phyloP scores from a whole-genome alignment of 1,284 basidiomycete genomes.

The Leccinum fallax region DNA sequence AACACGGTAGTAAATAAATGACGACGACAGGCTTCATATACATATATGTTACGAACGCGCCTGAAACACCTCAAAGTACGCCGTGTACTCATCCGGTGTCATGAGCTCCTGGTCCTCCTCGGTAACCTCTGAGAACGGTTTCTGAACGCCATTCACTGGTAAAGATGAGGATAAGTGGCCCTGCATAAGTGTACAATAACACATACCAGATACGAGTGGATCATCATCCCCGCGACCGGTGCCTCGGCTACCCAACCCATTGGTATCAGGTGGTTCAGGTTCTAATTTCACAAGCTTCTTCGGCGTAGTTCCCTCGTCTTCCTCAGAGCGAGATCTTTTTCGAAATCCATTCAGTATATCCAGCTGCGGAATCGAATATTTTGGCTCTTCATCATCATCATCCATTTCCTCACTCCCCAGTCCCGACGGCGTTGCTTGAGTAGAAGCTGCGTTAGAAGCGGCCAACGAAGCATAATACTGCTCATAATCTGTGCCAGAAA shows the following conservation, averaged over 20 bases:
- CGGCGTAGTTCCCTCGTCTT: conserved; percentile 51
- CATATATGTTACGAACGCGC: conserved; percentile 31
- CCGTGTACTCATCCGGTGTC: conserved; percentile 84
- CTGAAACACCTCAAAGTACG: conserved; percentile 69
- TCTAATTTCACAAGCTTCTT: conserved; percentile 52
- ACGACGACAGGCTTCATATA: not conserved
- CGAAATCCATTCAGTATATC: conserved; percentile 68
- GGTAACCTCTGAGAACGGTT: conserved; percentile 71
- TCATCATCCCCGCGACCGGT: conserved; percentile 27
- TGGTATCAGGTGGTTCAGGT: conserved; percentile 11
- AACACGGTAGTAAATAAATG: conserved; percentile 8
- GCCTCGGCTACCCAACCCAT: conserved; percentile 1
- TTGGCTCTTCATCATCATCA: conserved; percentile 71
- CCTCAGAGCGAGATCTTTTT: conserved; percentile 68
- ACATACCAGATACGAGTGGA: conserved; percentile 66
- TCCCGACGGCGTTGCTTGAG: conserved; percentile 58
- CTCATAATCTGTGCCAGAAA: conserved; percentile 59
- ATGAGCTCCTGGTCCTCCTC: conserved; percentile 83
- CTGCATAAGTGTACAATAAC: conserved; percentile 1
- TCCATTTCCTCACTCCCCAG: conserved; percentile 53
- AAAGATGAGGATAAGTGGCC: conserved; percentile 7
- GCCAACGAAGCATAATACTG: conserved; percentile 78
- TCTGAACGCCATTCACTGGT: conserved; percentile 68
- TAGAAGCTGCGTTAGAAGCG: conserved; percentile 58
- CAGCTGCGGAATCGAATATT: conserved; percentile 62